phyloP scores from a whole-genome alignment of 1,284 basidiomycete species.

The Takashimella koratensis region DNA sequence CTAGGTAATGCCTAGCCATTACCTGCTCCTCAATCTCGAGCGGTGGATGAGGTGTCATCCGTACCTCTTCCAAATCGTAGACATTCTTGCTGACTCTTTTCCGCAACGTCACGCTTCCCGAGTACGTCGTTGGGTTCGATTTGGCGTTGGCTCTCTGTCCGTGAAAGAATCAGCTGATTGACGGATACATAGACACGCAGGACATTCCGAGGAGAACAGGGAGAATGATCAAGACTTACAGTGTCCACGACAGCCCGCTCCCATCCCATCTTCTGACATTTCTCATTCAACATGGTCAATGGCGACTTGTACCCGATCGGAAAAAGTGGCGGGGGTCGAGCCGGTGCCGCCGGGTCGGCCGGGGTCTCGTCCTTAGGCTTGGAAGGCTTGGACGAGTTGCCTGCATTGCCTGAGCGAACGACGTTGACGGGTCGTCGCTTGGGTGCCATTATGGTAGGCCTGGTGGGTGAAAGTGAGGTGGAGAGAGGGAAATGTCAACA shows the following conservation, averaged over 20 bases:
- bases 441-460: conserved; percentile 68
- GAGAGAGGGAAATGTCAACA: too few relatives aligned
- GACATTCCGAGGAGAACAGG: too few relatives aligned
- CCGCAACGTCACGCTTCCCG: conserved; percentile 58
- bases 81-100: conserved; percentile 66
- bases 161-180: too few relatives aligned
- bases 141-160: conserved; percentile 53
- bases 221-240: conserved; percentile 51
- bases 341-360: conserved; percentile 20
- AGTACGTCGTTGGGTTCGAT: conserved; percentile 57
- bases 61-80: conserved; percentile 62
- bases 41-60: conserved; percentile 66
- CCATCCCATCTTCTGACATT: conserved; percentile 83
- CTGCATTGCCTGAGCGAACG: conserved; percentile 79
- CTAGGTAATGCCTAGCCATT: conserved; percentile 82
- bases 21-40: conserved; percentile 60
- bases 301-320: conserved; percentile 78
- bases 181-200: too few relatives aligned
- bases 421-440: conserved; percentile 60
- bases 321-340: conserved; percentile 58
- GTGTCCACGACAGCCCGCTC: conserved; percentile 71
- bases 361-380: conserved; percentile 31
- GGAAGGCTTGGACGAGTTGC: conserved; percentile 64
- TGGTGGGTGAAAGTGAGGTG: too few relatives aligned
- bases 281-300: conserved; percentile 68